Evolutionary conservation across 495 filamentous ascomycete genomes (phyloP).

Genomic region (Penicillium paradoxum): DNA sequence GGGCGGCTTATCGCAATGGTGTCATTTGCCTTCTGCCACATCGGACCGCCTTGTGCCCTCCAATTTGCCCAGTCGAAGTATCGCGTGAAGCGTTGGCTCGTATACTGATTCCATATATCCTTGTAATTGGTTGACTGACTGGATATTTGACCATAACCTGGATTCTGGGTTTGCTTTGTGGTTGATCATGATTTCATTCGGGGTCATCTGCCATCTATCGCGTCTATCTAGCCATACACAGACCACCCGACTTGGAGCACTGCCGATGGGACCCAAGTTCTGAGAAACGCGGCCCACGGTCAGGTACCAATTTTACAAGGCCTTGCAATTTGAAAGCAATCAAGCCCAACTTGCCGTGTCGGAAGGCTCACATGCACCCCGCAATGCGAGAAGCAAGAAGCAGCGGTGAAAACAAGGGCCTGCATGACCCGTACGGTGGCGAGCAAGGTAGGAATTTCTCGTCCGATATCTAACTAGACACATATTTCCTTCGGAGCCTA

Average conservation of each 20-base stretch:
- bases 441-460: background rate
- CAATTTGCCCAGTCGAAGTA: background rate
- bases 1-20: slow-evolving; percentile 32
- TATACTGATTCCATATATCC: background rate
- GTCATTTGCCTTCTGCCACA: slow-evolving; percentile 22
- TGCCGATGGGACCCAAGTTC: background rate
- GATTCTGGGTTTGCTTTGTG: background rate
- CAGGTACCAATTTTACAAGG: background rate
- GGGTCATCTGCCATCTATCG: slow-evolving; percentile 13
- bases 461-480: background rate
- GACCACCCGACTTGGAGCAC: background rate
- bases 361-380: background rate
- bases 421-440: slow-evolving; percentile 4
- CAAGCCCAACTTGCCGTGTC: background rate
- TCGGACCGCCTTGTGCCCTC: slow-evolving; percentile 18
- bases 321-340: background rate
- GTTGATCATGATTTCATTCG: slow-evolving; percentile 22
- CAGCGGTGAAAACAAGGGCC: slow-evolving; percentile 1
- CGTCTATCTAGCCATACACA: background rate
- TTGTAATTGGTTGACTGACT: background rate
- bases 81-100: too few species aligned
- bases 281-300: background rate
- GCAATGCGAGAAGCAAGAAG: slow-evolving; percentile 1
- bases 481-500: background rate
- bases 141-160: too few species aligned